A percentile compares a stretch with the other conserved stretches of the same genome.
phyloP scores from a whole-genome alignment of 1,284 basidiomycete species.

The Moniliella sp. region DNA sequence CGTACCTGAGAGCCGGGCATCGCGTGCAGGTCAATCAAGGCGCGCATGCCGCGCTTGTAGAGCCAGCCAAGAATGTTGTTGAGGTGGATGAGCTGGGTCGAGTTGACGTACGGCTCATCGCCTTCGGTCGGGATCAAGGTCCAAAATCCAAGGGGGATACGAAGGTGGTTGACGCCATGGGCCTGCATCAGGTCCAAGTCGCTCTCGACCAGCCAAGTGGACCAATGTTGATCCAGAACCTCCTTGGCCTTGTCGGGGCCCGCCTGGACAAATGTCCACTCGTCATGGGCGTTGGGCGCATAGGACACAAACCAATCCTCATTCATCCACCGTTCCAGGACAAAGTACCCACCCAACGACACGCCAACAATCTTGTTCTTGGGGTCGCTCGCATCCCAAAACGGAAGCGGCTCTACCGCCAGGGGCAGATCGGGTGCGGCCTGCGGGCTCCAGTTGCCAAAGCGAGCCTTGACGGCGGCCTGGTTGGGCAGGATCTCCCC shows the following conservation, averaged over 20 bases:
- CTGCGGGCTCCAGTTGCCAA: no score
- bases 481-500: no score
- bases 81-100: conserved; percentile 13
- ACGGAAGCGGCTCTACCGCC: conserved; percentile 10
- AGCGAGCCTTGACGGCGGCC: no score
- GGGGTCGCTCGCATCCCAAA: conserved; percentile 25
- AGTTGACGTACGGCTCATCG: conserved; percentile 15
- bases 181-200: conserved; percentile 30
- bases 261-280: conserved; percentile 29
- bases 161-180: conserved; percentile 31
- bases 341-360: conserved; percentile 28
- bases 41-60: conserved; percentile 34
- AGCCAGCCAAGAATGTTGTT: conserved; percentile 22
- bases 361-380: conserved; percentile 26
- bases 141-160: conserved; percentile 35
- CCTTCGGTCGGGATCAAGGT: conserved; percentile 19
- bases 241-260: conserved; percentile 9
- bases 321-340: conserved; percentile 34
- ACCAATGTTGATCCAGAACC: conserved; percentile 28
- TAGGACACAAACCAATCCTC: conserved; percentile 33
- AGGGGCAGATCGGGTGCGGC: no score
- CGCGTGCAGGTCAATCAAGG: conserved; percentile 36
- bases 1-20: conserved; percentile 37
- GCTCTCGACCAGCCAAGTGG: conserved; percentile 33
- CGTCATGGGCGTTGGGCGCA: conserved; percentile 18